phyloP scores from a whole-genome alignment of 2,329 filamentous ascomycete species.

The Botrytis medusae region DNA sequence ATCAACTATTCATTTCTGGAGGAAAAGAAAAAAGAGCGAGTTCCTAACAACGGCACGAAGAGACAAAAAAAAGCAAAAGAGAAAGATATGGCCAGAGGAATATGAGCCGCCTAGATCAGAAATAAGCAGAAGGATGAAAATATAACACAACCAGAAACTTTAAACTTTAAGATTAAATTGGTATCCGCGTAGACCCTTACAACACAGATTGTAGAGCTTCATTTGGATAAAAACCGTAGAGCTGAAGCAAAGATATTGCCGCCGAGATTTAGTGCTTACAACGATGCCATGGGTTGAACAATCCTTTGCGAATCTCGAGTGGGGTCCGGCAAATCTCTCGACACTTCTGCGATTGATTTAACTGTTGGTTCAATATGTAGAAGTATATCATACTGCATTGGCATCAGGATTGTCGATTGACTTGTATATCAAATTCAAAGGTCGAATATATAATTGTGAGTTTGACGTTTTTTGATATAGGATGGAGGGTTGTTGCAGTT shows the following conservation, averaged over 20 bases:
- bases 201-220: neutral
- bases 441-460: neutral
- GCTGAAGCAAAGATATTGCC: neutral
- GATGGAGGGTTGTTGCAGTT: neutral
- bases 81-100: neutral
- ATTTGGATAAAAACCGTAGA: neutral
- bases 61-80: neutral
- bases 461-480: neutral
- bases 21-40: neutral
- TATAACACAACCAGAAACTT: neutral
- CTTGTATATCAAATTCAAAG: no score
- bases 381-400: neutral
- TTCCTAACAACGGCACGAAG: neutral
- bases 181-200: neutral
- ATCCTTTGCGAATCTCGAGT: neutral
- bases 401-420: neutral
- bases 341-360: neutral
- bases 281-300: neutral
- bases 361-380: neutral
- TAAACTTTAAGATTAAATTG: neutral
- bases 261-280: neutral
- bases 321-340: neutral
- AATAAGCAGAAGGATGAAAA: constrained; percentile 7
- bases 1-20: neutral
- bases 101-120: neutral